Conservation (phyloP, 768 basidiomycete genomes). For the Mycena leptocephala region DNA sequence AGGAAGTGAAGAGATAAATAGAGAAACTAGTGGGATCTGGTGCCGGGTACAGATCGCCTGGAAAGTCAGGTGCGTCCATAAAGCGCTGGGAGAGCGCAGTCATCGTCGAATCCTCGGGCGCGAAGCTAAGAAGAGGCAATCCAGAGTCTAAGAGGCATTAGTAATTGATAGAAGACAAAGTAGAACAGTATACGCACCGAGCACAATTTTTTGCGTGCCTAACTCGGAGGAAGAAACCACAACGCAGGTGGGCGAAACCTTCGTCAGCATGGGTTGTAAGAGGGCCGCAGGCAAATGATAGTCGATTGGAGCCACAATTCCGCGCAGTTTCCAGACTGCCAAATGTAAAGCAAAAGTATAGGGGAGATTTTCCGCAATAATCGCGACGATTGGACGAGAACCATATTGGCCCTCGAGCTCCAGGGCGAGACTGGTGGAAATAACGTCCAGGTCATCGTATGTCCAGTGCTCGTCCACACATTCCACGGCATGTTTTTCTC, state of each 20-base stretch:
- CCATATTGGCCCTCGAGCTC: conserved; percentile 45
- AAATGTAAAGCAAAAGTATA: conserved; percentile 49
- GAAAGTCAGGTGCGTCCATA: conserved; percentile 42
- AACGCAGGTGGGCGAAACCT: conserved; percentile 47
- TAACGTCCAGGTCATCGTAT: conserved; percentile 50
- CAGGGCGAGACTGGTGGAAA: conserved; percentile 51
- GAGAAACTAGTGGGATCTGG: conserved; percentile 42
- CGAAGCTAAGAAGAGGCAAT: conserved; percentile 35
- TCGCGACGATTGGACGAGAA: conserved; percentile 47
- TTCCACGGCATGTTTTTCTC: conserved; percentile 42
- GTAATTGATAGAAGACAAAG: conserved; percentile 16
- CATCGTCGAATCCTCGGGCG: conserved; percentile 46
- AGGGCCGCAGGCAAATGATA: conserved; percentile 50
- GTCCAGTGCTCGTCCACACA: conserved; percentile 51
- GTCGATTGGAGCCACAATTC: conserved; percentile 52
- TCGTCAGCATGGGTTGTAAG: conserved; percentile 49
- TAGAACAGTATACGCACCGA: conserved; percentile 35
- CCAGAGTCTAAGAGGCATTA: neutral
- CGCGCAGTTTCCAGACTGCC: conserved; percentile 54
- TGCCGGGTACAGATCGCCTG: conserved; percentile 35
- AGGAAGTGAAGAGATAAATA: conserved; percentile 54
- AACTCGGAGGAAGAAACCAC: conserved; percentile 43
- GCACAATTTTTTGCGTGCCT: conserved; percentile 39
- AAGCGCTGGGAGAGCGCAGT: conserved; percentile 47
- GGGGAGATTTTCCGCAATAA: conserved; percentile 53